Percentiles rank a stretch among this genome's conserved stretches.
Conservation (phyloP, 345 rosid species). For the Citrus glauca region DNA sequence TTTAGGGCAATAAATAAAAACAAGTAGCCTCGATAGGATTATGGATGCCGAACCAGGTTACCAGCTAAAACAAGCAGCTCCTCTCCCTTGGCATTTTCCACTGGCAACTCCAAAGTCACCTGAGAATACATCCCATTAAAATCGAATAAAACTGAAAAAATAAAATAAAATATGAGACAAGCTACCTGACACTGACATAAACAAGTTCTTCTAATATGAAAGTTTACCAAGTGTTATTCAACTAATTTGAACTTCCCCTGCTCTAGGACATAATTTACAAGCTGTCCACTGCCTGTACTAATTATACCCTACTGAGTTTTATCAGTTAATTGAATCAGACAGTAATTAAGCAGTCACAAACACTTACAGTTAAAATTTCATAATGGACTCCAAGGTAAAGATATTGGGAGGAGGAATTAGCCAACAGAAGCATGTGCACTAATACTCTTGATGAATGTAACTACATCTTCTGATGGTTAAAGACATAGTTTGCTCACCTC, state of each 20-base stretch:
- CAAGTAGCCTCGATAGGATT: slow-evolving; percentile 6
- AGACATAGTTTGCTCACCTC: slow-evolving; percentile 49
- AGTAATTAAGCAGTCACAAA: background rate
- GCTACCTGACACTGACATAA: slow-evolving; percentile 1
- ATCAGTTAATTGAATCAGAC: background rate
- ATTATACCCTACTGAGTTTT: background rate
- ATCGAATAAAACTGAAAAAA: background rate
- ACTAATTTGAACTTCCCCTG: background rate
- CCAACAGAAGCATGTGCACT: background rate
- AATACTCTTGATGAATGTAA: background rate
- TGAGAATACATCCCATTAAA: slow-evolving; percentile 16
- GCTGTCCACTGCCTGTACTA: background rate
- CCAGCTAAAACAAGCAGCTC: slow-evolving; percentile 45
- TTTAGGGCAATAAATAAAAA: background rate
- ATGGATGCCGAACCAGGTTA: slow-evolving; percentile 30
- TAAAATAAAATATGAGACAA: background rate
- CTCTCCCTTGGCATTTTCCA: slow-evolving; percentile 39
- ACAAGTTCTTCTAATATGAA: background rate
- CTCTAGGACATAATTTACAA: background rate
- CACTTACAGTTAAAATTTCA: background rate
- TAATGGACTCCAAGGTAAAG: background rate
- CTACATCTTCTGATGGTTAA: background rate
- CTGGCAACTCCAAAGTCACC: slow-evolving; percentile 67
- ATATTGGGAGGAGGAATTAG: background rate
- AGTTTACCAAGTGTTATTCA: background rate